Base-by-base conservation (phyloP, 1,284 basidiomycete genomes). In the Volvariella volvacea region DNA sequence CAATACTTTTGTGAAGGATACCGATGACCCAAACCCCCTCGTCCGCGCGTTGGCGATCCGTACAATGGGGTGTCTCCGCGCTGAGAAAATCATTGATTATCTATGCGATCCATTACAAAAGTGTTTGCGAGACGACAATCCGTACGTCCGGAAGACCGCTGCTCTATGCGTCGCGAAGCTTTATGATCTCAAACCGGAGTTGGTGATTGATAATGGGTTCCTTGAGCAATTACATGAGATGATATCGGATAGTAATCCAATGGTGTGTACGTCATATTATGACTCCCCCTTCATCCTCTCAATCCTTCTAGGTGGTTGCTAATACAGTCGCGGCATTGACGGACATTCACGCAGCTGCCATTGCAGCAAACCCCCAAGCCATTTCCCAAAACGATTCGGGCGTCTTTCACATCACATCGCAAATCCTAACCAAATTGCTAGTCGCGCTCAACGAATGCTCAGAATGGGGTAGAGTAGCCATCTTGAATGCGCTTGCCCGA, bases 31-130 rank as follows among this genome's bases (percentile, higher is more conserved):
- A 3, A 99, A 98, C 61, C 94, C 95, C 0, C 88, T 99, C 48
- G 90, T 99, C 21, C 84, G 95, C 42, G 95, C 95, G 0, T 77
- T 99, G 39, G 91, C 96, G 22, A 98, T 99, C 61, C 83, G 95
- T 20, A 99, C 95, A 2, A 99, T 99, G 95, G 92, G 92, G 32
- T 92, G 92, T 58, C 70, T 99, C 39, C 87, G 93, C 32, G 94
- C 95, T 2, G 94, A 98, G 65, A 98, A 97, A 80, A 99, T 98
- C 63, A 92, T 98, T 66, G 93, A 96, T 70, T 98, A 98, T 66
- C 80, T 99, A 31, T 92, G 89, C 48, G 91, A 94, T 58, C 95
- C 95, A 0, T 70, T 99, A 7, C 87, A 91, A 55, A 91, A 92
- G 56, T 91, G 89, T 55, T 71, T 99, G 30, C 77, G 80, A 28